Percentiles rank a stretch among this genome's conserved stretches.
Evolutionary conservation across 2,329 filamentous ascomycete genomes (phyloP).

Genomic region (Thelonectria discophora): DNA sequence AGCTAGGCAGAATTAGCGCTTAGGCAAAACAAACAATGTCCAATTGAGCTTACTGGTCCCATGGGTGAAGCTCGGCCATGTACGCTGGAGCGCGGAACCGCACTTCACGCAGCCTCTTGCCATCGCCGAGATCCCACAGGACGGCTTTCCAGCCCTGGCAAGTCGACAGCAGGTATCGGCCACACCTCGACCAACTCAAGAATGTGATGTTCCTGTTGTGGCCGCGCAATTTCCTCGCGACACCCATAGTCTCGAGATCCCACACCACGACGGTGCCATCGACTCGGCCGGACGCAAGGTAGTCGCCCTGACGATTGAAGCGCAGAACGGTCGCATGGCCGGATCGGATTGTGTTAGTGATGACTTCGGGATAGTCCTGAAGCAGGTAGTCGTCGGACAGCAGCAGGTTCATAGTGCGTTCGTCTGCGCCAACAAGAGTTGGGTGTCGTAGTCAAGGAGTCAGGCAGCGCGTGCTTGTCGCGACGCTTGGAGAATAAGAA

Average conservation of each 20-base stretch:
- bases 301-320: constrained; percentile 95
- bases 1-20: constrained; percentile 57
- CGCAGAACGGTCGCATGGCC: constrained; percentile 74
- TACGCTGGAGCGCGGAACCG: constrained; percentile 94
- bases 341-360: constrained; percentile 84
- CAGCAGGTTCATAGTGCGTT: constrained; percentile 62
- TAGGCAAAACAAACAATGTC: neutral
- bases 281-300: constrained; percentile 90
- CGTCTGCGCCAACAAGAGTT: neutral
- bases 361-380: constrained; percentile 88
- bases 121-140: constrained; percentile 85
- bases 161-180: constrained; percentile 88
- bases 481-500: constrained; percentile 33
- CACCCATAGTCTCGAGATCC: constrained; percentile 96
- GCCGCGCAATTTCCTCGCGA: constrained; percentile 91
- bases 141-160: constrained; percentile 98
- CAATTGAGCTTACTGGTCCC: constrained; percentile 72
- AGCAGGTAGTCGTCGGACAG: constrained; percentile 71
- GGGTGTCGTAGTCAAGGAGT: constrained; percentile 6
- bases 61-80: constrained; percentile 93
- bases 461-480: constrained; percentile 19
- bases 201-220: constrained; percentile 95
- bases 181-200: constrained; percentile 92
- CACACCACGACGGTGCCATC: constrained; percentile 96
- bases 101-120: constrained; percentile 79